These are phyloP conservation scores for Globisporangium emineosum DNA, from an alignment of 352 stramenopile genomes.

Conservation along the genomic window DNA sequence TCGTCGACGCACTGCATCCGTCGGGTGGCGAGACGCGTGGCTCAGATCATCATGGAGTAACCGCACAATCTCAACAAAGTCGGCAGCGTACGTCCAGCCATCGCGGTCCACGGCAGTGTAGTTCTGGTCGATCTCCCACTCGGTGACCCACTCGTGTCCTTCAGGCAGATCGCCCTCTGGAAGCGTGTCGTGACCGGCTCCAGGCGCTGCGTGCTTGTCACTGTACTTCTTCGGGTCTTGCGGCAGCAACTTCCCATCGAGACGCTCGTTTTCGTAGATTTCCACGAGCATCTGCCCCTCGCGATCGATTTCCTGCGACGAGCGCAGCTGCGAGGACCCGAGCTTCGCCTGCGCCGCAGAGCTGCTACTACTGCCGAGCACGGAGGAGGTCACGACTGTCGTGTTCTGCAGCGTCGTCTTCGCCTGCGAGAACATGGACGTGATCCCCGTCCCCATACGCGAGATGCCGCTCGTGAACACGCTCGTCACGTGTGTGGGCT, in stretches of 20 bases:
- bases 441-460: conserved; percentile 58
- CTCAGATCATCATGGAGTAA: conserved; percentile 78
- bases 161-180: conserved; percentile 63
- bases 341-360: conserved; percentile 22
- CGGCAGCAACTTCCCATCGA: conserved; percentile 68
- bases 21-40: conserved; percentile 79
- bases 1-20: conserved; percentile 68
- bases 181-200: conserved; percentile 58
- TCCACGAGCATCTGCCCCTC: conserved; percentile 73
- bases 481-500: conserved; percentile 23
- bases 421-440: conserved; percentile 61
- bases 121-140: conserved; percentile 82
- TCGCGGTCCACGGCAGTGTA: conserved; percentile 80
- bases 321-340: conserved; percentile 40
- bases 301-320: conserved; percentile 59
- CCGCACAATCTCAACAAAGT: conserved; percentile 78
- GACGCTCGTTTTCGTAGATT: conserved; percentile 84
- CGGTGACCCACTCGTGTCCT: conserved; percentile 73
- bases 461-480: conserved; percentile 68
- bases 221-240: conserved; percentile 75
- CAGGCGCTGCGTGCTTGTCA: conserved; percentile 51
- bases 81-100: conserved; percentile 80
- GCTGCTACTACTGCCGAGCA: conserved; percentile 12
- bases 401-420: conserved; percentile 72
- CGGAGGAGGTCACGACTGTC: conserved; percentile 22